Conservation (phyloP, 495 filamentous ascomycete genomes). For the Tuber aestivum region DNA sequence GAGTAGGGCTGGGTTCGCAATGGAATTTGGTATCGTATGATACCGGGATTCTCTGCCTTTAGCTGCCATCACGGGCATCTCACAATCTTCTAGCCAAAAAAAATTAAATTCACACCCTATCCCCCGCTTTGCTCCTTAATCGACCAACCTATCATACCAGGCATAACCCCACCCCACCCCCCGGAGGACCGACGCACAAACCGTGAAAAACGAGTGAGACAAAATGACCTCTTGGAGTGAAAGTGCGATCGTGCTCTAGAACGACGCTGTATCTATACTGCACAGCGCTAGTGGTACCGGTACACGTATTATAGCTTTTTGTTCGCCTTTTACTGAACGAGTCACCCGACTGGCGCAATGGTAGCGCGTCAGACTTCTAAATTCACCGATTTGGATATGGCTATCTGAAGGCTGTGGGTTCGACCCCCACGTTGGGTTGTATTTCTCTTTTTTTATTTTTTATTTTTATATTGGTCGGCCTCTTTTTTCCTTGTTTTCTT, state of each 20-base stretch:
- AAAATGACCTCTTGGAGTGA: too few relatives aligned
- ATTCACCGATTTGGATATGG: background rate
- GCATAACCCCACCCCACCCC: too few relatives aligned
- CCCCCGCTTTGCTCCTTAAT: too few relatives aligned
- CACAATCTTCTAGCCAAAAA: background rate
- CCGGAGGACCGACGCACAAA: background rate
- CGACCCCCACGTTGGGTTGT: conserved; percentile 50
- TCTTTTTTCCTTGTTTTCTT: background rate
- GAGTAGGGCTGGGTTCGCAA: background rate
- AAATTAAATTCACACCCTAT: too few relatives aligned
- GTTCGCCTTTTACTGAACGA: background rate
- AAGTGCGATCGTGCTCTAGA: too few relatives aligned
- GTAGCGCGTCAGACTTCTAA: conserved; percentile 34
- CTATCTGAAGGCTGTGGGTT: conserved; percentile 55
- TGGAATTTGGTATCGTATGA: background rate
- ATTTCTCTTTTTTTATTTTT: conserved; percentile 6
- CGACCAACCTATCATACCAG: too few relatives aligned
- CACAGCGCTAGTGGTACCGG: too few relatives aligned
- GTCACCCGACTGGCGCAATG: conserved; percentile 27
- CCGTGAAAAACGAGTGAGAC: background rate
- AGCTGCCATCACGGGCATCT: background rate
- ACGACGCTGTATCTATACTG: too few relatives aligned
- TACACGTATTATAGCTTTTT: background rate
- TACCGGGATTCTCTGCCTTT: background rate
- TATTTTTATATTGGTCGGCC: background rate